Evolutionary conservation across 108 stramenopile genomes (phyloP), one percentile per base, ranked within the genome.

Genomic region (Cyclostephanos invisitatus): DNA sequence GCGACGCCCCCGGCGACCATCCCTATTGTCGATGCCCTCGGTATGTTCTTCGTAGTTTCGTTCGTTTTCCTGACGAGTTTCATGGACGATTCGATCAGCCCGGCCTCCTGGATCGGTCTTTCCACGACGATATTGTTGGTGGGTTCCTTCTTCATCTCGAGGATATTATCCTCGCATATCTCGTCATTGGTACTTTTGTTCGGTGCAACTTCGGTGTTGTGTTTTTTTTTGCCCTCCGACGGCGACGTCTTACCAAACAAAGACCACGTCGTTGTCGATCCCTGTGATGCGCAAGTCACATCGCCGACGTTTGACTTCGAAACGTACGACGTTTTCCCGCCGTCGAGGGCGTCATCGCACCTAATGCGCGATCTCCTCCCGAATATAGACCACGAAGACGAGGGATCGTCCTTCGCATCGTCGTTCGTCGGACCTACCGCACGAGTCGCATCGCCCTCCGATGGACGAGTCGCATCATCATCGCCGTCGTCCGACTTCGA

Each of bases 1-100:
- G 83, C 86, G 12, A 86, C 78, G 15, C 91, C 88, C 17, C 89
- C 91, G 22, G 84, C 89, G 3, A 88, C 85, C 64, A 80, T 73
- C n/a, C 80, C 80, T 5, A 80, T 48, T 5, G 68, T 46, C 25
- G 73, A 80, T 24, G 80, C 80, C 17, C 59, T 80, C 10, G 80
- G 63, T 14, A 80, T 74, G 20, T 58, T 65, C 44, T 57, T 65
- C 22, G 73, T 66, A n/a, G 80, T 73, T 68, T 74, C 58, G 14
- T 32, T 74, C 32, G 80, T 74, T 66, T 80, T 69, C 32, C 40
- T 50, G 18, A 80, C 59, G 44, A 80, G 58, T 37, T 80, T 63
- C 40, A 74, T 2, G 35, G 80, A 80, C 35, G 80, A 70, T 70
- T 60, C 62, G 29, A 74, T 46, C 3, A 72, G 25, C 18, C 66